Percentiles rank a stretch among this genome's conserved stretches.
phyloP scores from a whole-genome alignment of 495 filamentous ascomycete genomes.

The Annulohypoxylon moriforme region DNA sequence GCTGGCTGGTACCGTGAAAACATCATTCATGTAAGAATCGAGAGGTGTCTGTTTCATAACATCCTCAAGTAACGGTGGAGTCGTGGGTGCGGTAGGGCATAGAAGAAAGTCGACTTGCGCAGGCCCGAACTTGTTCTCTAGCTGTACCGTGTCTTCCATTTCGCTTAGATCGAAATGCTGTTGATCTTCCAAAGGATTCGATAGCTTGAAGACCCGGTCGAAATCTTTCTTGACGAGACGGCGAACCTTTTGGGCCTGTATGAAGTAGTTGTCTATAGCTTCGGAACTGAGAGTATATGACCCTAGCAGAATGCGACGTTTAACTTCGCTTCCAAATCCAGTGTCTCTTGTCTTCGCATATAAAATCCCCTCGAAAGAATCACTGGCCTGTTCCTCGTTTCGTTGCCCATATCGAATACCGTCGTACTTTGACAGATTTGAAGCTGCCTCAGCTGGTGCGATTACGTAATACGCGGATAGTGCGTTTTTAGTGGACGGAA shows the following conservation, averaged over 20 bases:
- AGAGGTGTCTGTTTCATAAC: conserved; percentile 52
- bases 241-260: conserved; percentile 89
- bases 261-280: conserved; percentile 96
- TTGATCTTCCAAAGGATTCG: conserved; percentile 70
- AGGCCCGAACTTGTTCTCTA: conserved; percentile 59
- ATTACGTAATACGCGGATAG: conserved; percentile 95
- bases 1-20: conserved; percentile 94
- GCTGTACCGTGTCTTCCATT: conserved; percentile 52
- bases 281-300: conserved; percentile 90
- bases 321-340: conserved; percentile 86
- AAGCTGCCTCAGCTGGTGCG: conserved; percentile 93
- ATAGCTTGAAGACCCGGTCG: conserved; percentile 74
- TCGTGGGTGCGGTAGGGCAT: conserved; percentile 85
- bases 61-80: conserved; percentile 72
- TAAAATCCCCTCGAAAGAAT: conserved; percentile 62
- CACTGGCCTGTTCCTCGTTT: conserved; percentile 47
- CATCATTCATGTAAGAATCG: conserved; percentile 85
- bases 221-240: conserved; percentile 88
- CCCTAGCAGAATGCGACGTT: conserved; percentile 85
- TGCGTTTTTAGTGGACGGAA: conserved; percentile 85
- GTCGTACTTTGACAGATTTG: conserved; percentile 98
- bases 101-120: conserved; percentile 83
- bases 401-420: conserved; percentile 87
- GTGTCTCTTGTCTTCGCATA: conserved; percentile 78
- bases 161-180: conserved; percentile 61